Conservation (phyloP, 768 basidiomycete species). For the Tylopilus balloui region DNA sequence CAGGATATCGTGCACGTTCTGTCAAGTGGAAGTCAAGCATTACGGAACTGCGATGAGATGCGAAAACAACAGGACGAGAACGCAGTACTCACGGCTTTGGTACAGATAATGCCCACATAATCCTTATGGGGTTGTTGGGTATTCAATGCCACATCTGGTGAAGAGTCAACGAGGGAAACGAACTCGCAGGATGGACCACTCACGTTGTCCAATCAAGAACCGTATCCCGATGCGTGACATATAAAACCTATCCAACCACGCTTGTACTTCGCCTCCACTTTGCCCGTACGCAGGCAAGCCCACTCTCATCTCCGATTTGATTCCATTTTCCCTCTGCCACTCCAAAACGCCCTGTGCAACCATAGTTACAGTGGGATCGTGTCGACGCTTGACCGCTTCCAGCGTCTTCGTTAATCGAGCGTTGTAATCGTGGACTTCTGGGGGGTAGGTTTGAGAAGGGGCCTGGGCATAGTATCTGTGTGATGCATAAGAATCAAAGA, state of each 20-base stretch:
- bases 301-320: constrained; percentile 25
- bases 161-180: neutral
- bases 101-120: constrained; percentile 97
- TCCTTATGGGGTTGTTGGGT: constrained; percentile 82
- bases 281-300: constrained; percentile 39
- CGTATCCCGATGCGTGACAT: constrained; percentile 93
- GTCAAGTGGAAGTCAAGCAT: neutral
- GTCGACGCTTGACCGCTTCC: constrained; percentile 85
- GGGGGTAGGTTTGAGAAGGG: constrained; percentile 70
- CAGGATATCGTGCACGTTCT: constrained; percentile 94
- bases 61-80: neutral
- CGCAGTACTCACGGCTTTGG: constrained; percentile 62
- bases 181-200: constrained; percentile 24
- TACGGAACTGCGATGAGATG: neutral
- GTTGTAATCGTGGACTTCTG: constrained; percentile 91
- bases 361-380: constrained; percentile 96
- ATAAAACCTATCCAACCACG: constrained; percentile 97
- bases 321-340: constrained; percentile 66
- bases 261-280: constrained; percentile 84
- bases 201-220: constrained; percentile 94
- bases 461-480: constrained; percentile 83
- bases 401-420: constrained; percentile 82
- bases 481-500: constrained; percentile 4
- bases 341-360: constrained; percentile 95
- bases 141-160: constrained; percentile 85